phyloP scores from a whole-genome alignment of 345 rosid species.

The Carallia pectinifolia region DNA sequence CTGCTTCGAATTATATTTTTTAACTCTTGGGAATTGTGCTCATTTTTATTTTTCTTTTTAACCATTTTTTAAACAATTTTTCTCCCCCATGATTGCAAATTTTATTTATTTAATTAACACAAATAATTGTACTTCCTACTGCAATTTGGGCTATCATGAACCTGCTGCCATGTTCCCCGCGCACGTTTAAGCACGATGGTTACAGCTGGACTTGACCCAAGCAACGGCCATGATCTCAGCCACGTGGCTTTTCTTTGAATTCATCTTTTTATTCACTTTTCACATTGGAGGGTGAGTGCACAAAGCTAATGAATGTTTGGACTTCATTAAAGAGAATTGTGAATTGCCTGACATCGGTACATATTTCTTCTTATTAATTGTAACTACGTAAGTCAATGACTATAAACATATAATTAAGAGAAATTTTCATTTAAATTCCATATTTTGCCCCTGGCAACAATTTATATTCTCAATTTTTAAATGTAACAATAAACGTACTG shows the following conservation, averaged over 20 bases:
- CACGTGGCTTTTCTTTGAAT: constrained; percentile 28
- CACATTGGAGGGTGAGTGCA: no score
- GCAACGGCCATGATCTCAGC: constrained; percentile 44
- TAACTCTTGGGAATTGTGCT: constrained; percentile 33
- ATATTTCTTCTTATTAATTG: no score
- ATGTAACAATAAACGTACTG: no score
- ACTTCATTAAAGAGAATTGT: no score
- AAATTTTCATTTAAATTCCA: no score
- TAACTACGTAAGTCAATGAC: no score
- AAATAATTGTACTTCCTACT: constrained; percentile 20
- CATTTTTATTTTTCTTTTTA: not conserved
- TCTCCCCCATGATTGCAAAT: not conserved
- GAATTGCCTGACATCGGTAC: no score
- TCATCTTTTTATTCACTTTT: no score
- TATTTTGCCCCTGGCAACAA: no score
- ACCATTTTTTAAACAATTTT: not conserved
- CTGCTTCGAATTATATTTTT: constrained; percentile 22
- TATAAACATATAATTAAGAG: no score
- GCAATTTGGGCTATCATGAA: constrained; percentile 28
- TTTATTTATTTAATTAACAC: constrained; percentile 13
- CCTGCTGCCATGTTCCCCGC: constrained; percentile 37
- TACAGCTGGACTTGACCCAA: constrained; percentile 49
- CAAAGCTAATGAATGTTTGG: no score
- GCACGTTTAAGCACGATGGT: constrained; percentile 68
- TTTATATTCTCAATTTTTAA: no score